These are phyloP conservation scores for Oryza rufipogon DNA, from an alignment of 176 grass and related monocot species.

Conservation along the genomic window DNA sequence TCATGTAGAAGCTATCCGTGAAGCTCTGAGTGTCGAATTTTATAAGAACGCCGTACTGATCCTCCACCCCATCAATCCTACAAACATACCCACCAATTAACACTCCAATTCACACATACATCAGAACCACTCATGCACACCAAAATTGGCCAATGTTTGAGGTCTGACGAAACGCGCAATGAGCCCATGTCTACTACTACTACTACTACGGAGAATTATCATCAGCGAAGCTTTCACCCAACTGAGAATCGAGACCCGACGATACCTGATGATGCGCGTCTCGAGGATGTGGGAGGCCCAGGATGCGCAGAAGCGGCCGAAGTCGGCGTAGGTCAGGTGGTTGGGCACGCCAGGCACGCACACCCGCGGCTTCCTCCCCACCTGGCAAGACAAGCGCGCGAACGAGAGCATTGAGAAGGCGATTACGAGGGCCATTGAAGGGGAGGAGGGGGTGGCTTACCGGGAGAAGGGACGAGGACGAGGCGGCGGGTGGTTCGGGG, in stretches of 20 bases:
- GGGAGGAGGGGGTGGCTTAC: conserved; percentile 33
- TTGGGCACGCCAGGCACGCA: conserved; percentile 86
- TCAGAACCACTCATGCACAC: neutral
- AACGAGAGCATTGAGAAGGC: neutral
- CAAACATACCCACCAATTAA: conserved; percentile 23
- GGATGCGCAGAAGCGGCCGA: conserved; percentile 76
- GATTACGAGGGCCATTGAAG: neutral
- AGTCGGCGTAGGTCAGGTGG: conserved; percentile 95
- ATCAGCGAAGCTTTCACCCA: neutral
- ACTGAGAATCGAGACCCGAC: conserved; percentile 24
- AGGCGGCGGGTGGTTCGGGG: conserved; percentile 42
- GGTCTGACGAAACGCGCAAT: neutral
- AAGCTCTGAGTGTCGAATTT: conserved; percentile 75
- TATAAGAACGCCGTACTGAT: conserved; percentile 89
- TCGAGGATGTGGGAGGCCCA: conserved; percentile 81
- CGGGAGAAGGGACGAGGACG: conserved; percentile 47
- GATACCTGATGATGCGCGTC: conserved; percentile 94
- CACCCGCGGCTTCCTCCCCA: conserved; percentile 78
- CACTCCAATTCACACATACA: neutral
- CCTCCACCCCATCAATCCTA: conserved; percentile 80
- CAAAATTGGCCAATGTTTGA: conserved; percentile 20
- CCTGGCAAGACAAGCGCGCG: conserved; percentile 40
- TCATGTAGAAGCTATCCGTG: conserved; percentile 75
- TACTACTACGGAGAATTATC: conserved; percentile 7
- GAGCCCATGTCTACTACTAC: conserved; percentile 5